Evolutionary conservation across 169 alveolate genomes (phyloP).

Genomic region (Plasmodium inui): DNA sequence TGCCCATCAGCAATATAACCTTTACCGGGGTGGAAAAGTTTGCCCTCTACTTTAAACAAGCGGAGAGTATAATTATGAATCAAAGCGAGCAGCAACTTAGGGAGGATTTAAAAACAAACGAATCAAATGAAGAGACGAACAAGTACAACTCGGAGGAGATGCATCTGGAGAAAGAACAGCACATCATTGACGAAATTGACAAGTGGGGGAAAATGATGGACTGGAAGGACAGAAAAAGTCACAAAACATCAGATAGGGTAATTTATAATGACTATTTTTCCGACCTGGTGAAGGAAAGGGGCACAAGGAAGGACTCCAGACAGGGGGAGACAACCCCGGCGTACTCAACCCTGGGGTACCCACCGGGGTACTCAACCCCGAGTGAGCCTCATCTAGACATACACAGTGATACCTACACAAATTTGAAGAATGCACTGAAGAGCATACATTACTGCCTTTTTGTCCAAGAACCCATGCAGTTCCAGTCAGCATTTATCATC

Average conservation of each 20-base stretch:
- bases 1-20: conserved; percentile 22
- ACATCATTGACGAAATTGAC: conserved; percentile 4
- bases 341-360: neutral
- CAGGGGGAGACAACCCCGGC: neutral
- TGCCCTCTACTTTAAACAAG: conserved; percentile 17
- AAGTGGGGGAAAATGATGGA: conserved; percentile 35
- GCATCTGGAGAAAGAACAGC: neutral
- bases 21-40: neutral
- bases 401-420: conserved; percentile 10
- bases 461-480: conserved; percentile 26
- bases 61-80: neutral
- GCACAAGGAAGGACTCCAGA: neutral
- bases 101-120: conserved; percentile 17
- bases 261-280: conserved; percentile 32
- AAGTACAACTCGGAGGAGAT: neutral
- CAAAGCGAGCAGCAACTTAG: conserved; percentile 38
- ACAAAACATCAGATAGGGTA: neutral
- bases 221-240: neutral
- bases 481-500: conserved; percentile 33
- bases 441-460: conserved; percentile 26
- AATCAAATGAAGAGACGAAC: neutral
- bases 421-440: conserved; percentile 20
- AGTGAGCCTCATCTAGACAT: neutral
- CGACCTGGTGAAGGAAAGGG: conserved; percentile 9
- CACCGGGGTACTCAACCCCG: neutral